phyloP scores from a whole-genome alignment of 2,329 filamentous ascomycete genomes.

The Alternaria metachromatica region DNA sequence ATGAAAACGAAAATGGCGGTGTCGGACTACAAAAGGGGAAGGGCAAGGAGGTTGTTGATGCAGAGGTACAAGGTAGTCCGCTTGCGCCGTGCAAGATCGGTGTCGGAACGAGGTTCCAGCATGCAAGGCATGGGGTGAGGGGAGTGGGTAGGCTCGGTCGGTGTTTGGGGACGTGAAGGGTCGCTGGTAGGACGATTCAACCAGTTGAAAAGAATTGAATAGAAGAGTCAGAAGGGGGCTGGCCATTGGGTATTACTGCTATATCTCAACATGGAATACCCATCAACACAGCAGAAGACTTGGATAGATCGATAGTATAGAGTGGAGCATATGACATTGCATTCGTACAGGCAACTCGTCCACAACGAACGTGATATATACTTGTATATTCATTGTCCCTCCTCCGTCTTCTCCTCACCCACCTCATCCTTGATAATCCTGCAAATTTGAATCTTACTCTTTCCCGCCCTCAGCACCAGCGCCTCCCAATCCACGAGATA shows the following conservation, averaged over 20 bases:
- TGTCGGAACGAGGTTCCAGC: constrained; percentile 17
- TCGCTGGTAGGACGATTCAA: too few species aligned
- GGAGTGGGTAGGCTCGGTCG: background rate
- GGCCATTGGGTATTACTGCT: background rate
- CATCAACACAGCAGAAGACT: background rate
- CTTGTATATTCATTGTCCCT: background rate
- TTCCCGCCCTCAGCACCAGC: constrained; percentile 64
- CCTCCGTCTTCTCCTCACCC: background rate
- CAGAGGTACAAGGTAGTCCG: background rate
- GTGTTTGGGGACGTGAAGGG: background rate
- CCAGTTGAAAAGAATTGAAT: background rate
- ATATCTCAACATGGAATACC: background rate
- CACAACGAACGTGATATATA: background rate
- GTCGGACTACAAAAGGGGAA: background rate
- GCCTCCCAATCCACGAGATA: constrained; percentile 65
- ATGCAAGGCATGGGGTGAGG: background rate
- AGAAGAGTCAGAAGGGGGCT: background rate
- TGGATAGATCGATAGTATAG: background rate
- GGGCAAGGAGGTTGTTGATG: background rate
- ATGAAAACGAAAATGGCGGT: constrained; percentile 1
- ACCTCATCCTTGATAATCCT: constrained; percentile 61
- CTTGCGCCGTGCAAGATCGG: constrained; percentile 11
- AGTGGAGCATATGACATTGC: background rate
- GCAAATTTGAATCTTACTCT: constrained; percentile 66
- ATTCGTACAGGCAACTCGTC: background rate